These are phyloP conservation scores for Candida parachauliodes DNA, from an alignment of 805 yeast genomes.

Conservation along the genomic window DNA sequence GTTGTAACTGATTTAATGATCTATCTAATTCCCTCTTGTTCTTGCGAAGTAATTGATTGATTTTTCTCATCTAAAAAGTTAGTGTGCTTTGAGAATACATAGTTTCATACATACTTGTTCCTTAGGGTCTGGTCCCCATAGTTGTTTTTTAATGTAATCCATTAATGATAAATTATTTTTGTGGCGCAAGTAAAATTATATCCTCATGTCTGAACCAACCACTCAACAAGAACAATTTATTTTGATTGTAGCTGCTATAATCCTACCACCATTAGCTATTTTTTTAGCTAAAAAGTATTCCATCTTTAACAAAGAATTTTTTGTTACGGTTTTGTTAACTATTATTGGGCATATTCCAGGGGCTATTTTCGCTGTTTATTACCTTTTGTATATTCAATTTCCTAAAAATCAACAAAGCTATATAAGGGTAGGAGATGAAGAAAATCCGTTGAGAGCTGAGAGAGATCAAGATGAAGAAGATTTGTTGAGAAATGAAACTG, in stretches of 20 bases:
- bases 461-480: constrained; percentile 22
- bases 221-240: constrained; percentile 18
- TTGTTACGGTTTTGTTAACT: constrained; percentile 28
- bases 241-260: constrained; percentile 27
- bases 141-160: constrained; percentile 82
- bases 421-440: constrained; percentile 21
- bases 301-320: constrained; percentile 32
- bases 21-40: constrained; percentile 83
- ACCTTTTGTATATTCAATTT: constrained; percentile 19
- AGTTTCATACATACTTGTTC: constrained; percentile 76
- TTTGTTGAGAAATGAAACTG: constrained; percentile 6
- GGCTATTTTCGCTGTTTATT: constrained; percentile 27
- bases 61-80: constrained; percentile 53
- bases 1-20: constrained; percentile 58
- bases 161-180: constrained; percentile 20
- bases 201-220: background rate
- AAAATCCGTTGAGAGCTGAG: constrained; percentile 9
- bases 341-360: constrained; percentile 34
- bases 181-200: background rate
- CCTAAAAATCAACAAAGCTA: constrained; percentile 16
- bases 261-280: constrained; percentile 39
- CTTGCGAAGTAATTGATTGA: constrained; percentile 75
- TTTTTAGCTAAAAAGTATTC: constrained; percentile 27
- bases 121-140: constrained; percentile 96
- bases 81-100: too few species aligned